phyloP scores from a whole-genome alignment of 345 rosid species.

The Populus pruinosa region DNA sequence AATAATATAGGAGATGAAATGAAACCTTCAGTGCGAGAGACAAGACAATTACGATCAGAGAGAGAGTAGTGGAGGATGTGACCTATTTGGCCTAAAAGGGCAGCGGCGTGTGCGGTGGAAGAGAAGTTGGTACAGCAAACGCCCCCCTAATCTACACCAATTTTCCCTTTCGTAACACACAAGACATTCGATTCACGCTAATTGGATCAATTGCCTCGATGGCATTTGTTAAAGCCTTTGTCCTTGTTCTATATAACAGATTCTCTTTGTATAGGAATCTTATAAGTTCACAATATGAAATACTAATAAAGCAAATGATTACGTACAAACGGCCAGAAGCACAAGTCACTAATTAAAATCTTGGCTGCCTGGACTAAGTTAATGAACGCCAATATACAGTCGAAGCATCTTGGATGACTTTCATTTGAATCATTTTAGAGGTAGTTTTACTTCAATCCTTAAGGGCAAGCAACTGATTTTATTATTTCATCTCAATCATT shows the following conservation, averaged over 20 bases:
- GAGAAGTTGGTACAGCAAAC: slow-evolving; percentile 47
- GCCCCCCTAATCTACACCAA: slow-evolving; percentile 22
- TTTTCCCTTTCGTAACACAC: not conserved
- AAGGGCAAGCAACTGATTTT: too few species aligned
- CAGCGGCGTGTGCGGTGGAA: slow-evolving; percentile 6
- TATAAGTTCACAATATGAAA: not conserved
- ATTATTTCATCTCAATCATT: too few species aligned
- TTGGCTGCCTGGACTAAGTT: not conserved
- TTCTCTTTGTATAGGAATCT: slow-evolving; percentile 14
- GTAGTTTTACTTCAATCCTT: too few species aligned
- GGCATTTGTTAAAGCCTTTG: slow-evolving; percentile 26
- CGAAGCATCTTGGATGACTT: too few species aligned
- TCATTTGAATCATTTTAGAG: too few species aligned
- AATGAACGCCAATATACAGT: too few species aligned
- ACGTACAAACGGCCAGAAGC: slow-evolving; percentile 3
- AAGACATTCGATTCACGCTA: slow-evolving; percentile 26
- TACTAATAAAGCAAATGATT: slow-evolving; percentile 13
- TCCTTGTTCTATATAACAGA: slow-evolving; percentile 18
- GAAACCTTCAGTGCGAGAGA: not conserved
- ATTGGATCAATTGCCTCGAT: slow-evolving; percentile 5
- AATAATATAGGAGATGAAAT: not conserved
- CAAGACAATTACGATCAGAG: not conserved
- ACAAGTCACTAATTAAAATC: slow-evolving; percentile 24
- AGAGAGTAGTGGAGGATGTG: slow-evolving; percentile 14
- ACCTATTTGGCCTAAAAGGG: slow-evolving; percentile 1